Percentiles rank a stretch among this genome's conserved stretches.
Conservation (phyloP, 192 early-diverging fungal species). For the Rhizoclosmatium sp. region DNA sequence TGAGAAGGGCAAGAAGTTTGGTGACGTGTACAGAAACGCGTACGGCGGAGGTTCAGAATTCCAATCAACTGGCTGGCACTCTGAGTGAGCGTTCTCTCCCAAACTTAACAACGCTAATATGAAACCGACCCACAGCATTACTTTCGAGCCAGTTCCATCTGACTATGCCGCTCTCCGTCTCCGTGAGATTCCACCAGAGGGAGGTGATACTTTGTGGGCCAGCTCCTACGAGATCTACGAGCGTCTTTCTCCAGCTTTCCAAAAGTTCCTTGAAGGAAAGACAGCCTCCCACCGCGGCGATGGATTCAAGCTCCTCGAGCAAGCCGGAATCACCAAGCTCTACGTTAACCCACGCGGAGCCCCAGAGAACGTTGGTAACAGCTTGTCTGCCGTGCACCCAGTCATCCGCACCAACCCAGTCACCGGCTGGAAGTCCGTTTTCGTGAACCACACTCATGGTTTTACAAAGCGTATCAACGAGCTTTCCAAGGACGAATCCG, state of each 20-base stretch:
- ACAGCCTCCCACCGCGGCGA: slow-evolving; percentile 59
- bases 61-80: slow-evolving; percentile 2
- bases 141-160: slow-evolving; percentile 19
- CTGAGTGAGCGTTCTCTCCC: neutral
- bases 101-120: neutral
- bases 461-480: slow-evolving; percentile 67
- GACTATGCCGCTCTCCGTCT: slow-evolving; percentile 13
- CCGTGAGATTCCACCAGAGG: neutral
- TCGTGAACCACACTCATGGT: slow-evolving; percentile 53
- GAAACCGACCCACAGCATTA: neutral
- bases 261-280: slow-evolving; percentile 64
- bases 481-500: slow-evolving; percentile 51
- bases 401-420: slow-evolving; percentile 60
- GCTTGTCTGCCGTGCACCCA: slow-evolving; percentile 38
- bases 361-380: slow-evolving; percentile 20
- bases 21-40: neutral
- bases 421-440: slow-evolving; percentile 72
- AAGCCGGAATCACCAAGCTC: neutral
- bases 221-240: slow-evolving; percentile 27
- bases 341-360: slow-evolving; percentile 13
- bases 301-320: neutral
- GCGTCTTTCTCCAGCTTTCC: slow-evolving; percentile 51
- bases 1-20: slow-evolving; percentile 7
- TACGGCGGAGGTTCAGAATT: neutral
- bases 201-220: slow-evolving; percentile 31